These are phyloP conservation scores for Microbotryomycetes sp. DNA, from an alignment of 1,284 basidiomycete species.

Conservation along the genomic window DNA sequence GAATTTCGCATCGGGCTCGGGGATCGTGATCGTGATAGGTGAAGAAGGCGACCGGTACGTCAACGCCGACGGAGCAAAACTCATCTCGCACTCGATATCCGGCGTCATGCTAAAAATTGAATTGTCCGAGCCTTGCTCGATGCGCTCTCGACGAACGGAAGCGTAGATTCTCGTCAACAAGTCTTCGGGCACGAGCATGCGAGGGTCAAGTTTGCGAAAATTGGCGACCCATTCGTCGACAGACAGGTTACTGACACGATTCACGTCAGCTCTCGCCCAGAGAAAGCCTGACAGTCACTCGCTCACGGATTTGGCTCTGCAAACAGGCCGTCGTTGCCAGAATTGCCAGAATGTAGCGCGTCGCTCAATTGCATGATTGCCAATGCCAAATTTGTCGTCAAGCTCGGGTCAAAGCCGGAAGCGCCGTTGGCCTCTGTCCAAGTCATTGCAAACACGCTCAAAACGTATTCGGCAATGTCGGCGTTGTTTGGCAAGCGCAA, in stretches of 20 bases:
- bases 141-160: constrained; percentile 61
- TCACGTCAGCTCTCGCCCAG: not conserved
- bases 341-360: constrained; percentile 50
- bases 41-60: constrained; percentile 80
- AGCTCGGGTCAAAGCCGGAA: constrained; percentile 40
- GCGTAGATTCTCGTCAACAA: constrained; percentile 64
- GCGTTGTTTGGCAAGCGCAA: constrained; percentile 59
- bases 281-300: not conserved
- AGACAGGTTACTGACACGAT: constrained; percentile 51
- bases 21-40: constrained; percentile 70
- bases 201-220: constrained; percentile 65
- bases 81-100: constrained; percentile 55
- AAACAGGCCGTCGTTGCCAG: constrained; percentile 12
- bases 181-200: constrained; percentile 61
- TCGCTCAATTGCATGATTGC: constrained; percentile 83
- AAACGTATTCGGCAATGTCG: constrained; percentile 58
- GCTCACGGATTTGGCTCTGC: not conserved
- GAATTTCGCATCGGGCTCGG: constrained; percentile 67
- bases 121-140: constrained; percentile 57
- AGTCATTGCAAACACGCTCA: constrained; percentile 65
- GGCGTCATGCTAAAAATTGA: constrained; percentile 34
- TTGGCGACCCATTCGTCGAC: constrained; percentile 68
- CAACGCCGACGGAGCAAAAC: constrained; percentile 61
- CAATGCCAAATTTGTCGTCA: constrained; percentile 70
- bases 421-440: constrained; percentile 86